A percentile compares a stretch with the other conserved stretches of the same genome.
Evolutionary conservation across 371 early-diverging fungal species (phyloP).

Genomic region (Dipsacomyces acuminosporus): DNA sequence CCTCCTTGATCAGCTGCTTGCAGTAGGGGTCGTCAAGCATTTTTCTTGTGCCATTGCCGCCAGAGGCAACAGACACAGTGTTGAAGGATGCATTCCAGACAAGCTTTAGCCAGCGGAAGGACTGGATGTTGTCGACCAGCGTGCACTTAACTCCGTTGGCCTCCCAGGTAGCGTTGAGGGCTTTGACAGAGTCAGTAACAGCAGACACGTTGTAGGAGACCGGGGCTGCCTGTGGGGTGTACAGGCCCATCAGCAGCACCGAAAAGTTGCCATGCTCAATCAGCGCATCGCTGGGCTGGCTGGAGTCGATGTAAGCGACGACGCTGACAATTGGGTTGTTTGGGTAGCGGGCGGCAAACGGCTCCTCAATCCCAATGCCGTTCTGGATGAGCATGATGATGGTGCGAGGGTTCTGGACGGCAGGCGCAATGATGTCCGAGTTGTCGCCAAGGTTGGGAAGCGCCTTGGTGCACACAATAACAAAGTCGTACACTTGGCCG

Average conservation of each 20-base stretch:
- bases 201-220: slow-evolving; percentile 36
- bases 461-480: slow-evolving; percentile 73
- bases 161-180: slow-evolving; percentile 47
- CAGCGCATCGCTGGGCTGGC: slow-evolving; percentile 58
- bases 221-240: slow-evolving; percentile 46
- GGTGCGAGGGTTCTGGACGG: slow-evolving; percentile 54
- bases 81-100: slow-evolving; percentile 84
- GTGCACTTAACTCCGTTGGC: slow-evolving; percentile 51
- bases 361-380: slow-evolving; percentile 76
- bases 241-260: slow-evolving; percentile 46
- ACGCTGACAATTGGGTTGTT: slow-evolving; percentile 63
- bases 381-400: slow-evolving; percentile 80
- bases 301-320: slow-evolving; percentile 70
- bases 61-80: slow-evolving; percentile 63
- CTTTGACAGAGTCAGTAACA: slow-evolving; percentile 13
- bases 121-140: slow-evolving; percentile 59
- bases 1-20: slow-evolving; percentile 46
- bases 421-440: slow-evolving; percentile 60
- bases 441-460: slow-evolving; percentile 61
- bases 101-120: slow-evolving; percentile 74
- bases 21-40: slow-evolving; percentile 56
- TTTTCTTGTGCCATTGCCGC: slow-evolving; percentile 57
- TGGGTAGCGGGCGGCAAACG: slow-evolving; percentile 59
- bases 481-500: slow-evolving; percentile 57
- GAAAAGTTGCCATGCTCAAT: slow-evolving; percentile 51